Percentiles rank a stretch among this genome's conserved stretches.
These are phyloP conservation scores for Trametes punicea DNA, from an alignment of 768 basidiomycete genomes.

Conservation along the genomic window DNA sequence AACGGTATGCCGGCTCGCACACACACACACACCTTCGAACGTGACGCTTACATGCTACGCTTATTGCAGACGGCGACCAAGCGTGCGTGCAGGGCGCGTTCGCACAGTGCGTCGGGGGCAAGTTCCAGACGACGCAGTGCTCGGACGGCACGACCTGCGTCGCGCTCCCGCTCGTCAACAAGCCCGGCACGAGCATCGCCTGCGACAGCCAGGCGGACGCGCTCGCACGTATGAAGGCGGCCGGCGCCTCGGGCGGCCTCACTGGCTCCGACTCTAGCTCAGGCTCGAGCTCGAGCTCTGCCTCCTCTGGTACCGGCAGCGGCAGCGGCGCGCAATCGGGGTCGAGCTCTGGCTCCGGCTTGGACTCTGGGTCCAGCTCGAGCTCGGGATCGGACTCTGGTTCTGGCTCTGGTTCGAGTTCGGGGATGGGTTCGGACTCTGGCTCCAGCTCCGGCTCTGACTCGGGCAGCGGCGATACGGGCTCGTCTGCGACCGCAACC, in stretches of 20 bases:
- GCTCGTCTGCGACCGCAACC: not conserved
- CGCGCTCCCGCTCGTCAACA: slow-evolving; percentile 42
- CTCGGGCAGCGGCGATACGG: not conserved
- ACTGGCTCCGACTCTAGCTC: slow-evolving; percentile 5
- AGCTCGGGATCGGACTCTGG: not conserved
- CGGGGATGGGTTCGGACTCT: not conserved
- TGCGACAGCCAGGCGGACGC: slow-evolving; percentile 36
- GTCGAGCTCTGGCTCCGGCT: not conserved
- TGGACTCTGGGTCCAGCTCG: not conserved
- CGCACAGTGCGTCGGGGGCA: slow-evolving; percentile 38
- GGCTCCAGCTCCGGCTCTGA: not conserved
- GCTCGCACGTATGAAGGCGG: slow-evolving; percentile 31
- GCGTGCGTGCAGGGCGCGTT: slow-evolving; percentile 38
- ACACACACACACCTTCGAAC: not conserved
- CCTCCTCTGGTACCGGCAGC: not conserved
- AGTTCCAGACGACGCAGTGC: slow-evolving; percentile 35
- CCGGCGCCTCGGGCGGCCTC: slow-evolving; percentile 31
- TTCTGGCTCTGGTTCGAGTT: not conserved
- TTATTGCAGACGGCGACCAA: slow-evolving; percentile 28
- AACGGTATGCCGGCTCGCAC: slow-evolving; percentile 22
- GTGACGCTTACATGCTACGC: not conserved
- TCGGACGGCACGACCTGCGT: slow-evolving; percentile 31
- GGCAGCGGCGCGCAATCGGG: too few relatives aligned
- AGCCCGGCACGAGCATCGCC: slow-evolving; percentile 36
- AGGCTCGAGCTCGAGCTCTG: not conserved